phyloP scores from a whole-genome alignment of 148 eudicot genomes.

The Amaranthus palmeri region DNA sequence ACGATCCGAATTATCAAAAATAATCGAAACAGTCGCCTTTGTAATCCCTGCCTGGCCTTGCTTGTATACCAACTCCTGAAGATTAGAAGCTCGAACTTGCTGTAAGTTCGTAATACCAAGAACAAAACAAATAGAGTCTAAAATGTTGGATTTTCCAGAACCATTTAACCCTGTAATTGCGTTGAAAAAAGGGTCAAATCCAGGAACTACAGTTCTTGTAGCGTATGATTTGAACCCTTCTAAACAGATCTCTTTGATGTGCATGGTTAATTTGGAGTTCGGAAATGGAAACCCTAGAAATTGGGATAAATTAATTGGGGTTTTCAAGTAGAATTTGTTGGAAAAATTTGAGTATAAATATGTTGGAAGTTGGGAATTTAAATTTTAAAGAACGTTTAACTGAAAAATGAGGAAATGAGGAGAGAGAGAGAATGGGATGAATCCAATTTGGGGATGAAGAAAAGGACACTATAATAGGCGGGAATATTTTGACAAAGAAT shows the following conservation, averaged over 20 bases:
- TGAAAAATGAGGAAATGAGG: too few species aligned
- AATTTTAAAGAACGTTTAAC: too few species aligned
- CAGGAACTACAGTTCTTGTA: conserved; percentile 71
- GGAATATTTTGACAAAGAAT: too few species aligned
- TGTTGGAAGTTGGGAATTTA: too few species aligned
- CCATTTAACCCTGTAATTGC: conserved; percentile 96
- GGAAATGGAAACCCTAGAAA: conserved; percentile 25
- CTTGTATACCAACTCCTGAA: conserved; percentile 94
- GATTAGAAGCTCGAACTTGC: conserved; percentile 96
- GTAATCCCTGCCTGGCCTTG: conserved; percentile 99
- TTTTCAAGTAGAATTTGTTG: not conserved
- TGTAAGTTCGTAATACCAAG: conserved; percentile 90
- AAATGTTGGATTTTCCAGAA: conserved; percentile 90
- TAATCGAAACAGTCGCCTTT: conserved; percentile 84
- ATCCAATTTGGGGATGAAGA: too few species aligned
- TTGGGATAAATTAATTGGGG: conserved; percentile 6
- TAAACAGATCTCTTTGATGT: conserved; percentile 80
- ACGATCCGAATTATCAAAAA: conserved; percentile 72
- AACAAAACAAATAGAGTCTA: conserved; percentile 93
- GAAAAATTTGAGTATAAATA: too few species aligned
- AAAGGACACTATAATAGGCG: too few species aligned
- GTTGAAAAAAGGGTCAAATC: conserved; percentile 88
- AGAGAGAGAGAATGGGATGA: too few species aligned
- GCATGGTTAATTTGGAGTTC: conserved; percentile 33
- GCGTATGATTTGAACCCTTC: conserved; percentile 99